Conservation (phyloP, 2,329 filamentous ascomycete genomes). For the Ophidiomyces ophidiicola region DNA sequence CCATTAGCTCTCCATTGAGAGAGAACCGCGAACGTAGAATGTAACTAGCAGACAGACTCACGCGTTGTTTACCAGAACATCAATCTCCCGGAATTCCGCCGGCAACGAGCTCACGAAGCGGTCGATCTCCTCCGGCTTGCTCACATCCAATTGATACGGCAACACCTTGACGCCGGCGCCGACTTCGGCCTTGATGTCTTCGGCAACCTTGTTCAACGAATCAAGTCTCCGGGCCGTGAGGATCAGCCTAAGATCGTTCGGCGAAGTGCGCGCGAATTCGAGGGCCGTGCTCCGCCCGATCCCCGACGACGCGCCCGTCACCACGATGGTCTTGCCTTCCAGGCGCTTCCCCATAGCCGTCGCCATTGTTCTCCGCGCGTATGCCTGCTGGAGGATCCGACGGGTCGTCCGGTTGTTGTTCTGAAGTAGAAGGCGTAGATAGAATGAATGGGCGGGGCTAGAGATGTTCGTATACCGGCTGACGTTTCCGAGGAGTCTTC, state of each 20-base stretch:
- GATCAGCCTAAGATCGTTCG: conserved; percentile 67
- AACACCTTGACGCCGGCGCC: conserved; percentile 70
- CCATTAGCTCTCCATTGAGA: no score
- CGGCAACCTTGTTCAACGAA: conserved; percentile 60
- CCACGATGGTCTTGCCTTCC: conserved; percentile 78
- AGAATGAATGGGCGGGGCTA: background rate
- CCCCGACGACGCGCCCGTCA: conserved; percentile 87
- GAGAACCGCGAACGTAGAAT: background rate
- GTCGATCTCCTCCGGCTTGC: conserved; percentile 60
- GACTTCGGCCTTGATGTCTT: conserved; percentile 63
- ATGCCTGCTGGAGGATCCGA: conserved; percentile 15
- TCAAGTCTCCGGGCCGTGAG: conserved; percentile 81
- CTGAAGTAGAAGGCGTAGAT: background rate
- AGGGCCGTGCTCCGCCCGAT: conserved; percentile 67
- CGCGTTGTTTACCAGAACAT: conserved; percentile 95
- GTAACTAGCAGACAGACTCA: conserved; percentile 37
- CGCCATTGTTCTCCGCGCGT: conserved; percentile 42
- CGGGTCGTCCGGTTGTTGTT: background rate
- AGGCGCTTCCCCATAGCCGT: conserved; percentile 70
- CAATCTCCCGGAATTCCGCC: conserved; percentile 68
- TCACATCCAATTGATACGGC: conserved; percentile 76
- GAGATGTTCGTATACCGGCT: background rate
- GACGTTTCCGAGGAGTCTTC: conserved; percentile 6
- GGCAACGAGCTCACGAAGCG: conserved; percentile 63
- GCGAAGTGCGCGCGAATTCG: conserved; percentile 81